A percentile compares a stretch with the other conserved stretches of the same genome.
phyloP scores from a whole-genome alignment of 208 protist species.

The Acanthamoeba lenticulata region DNA sequence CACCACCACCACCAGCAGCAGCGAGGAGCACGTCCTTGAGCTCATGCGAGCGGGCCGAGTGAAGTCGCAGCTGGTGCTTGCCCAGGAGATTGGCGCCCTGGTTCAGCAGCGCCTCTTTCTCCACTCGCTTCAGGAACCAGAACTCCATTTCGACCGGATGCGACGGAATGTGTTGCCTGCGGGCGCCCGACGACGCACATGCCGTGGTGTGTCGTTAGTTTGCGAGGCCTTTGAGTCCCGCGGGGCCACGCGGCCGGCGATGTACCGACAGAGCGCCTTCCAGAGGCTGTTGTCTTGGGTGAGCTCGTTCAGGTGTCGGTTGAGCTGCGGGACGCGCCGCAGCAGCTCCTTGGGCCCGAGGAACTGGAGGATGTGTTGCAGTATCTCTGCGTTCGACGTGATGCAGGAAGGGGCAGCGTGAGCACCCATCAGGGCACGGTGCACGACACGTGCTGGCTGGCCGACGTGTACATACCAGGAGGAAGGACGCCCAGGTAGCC shows the following conservation, averaged over 20 bases:
- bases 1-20: no score
- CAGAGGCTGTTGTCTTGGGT: conserved; percentile 29
- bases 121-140: conserved; percentile 26
- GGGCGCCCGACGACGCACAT: not conserved
- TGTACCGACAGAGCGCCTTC: conserved; percentile 7
- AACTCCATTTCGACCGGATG: conserved; percentile 55
- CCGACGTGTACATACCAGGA: conserved; percentile 59
- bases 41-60: not conserved
- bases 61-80: not conserved
- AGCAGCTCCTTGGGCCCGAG: conserved; percentile 4
- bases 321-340: not conserved
- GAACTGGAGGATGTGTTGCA: conserved; percentile 53
- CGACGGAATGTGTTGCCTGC: conserved; percentile 33
- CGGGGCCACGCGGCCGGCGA: no score
- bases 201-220: not conserved
- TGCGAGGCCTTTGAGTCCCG: no score
- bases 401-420: not conserved
- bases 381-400: not conserved
- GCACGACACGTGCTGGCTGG: no score
- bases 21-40: no score
- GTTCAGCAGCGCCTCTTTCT: conserved; percentile 6
- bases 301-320: not conserved
- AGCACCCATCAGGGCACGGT: no score
- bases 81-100: not conserved
- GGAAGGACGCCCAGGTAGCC: conserved; percentile 44